Evolutionary conservation across 208 protist genomes (phyloP).

Genomic region (Herpetomonas tarakana): DNA sequence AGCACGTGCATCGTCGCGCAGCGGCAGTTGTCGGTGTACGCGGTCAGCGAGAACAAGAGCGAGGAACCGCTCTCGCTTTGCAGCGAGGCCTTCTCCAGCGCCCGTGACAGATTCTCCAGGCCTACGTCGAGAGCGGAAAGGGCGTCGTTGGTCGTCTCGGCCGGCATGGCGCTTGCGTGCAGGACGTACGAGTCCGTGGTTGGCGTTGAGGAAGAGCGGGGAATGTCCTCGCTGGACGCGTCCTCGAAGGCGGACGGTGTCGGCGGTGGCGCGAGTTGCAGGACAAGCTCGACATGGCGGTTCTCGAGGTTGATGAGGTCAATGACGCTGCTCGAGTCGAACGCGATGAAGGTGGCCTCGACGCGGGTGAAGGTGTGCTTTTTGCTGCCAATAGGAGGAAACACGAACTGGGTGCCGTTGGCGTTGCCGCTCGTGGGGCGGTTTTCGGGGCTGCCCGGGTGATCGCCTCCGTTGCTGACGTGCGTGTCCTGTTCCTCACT

Average conservation of each 20-base stretch:
- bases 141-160: slow-evolving; percentile 69
- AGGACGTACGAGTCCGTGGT: slow-evolving; percentile 68
- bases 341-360: slow-evolving; percentile 77
- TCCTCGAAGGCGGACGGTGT: slow-evolving; percentile 58
- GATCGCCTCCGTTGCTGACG: not conserved
- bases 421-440: slow-evolving; percentile 8
- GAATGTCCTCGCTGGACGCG: slow-evolving; percentile 16
- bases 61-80: slow-evolving; percentile 71
- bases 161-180: slow-evolving; percentile 45
- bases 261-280: slow-evolving; percentile 51
- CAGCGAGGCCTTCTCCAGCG: slow-evolving; percentile 51
- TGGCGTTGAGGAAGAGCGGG: slow-evolving; percentile 8
- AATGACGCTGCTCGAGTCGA: slow-evolving; percentile 63
- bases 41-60: slow-evolving; percentile 75
- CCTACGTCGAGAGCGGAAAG: slow-evolving; percentile 78
- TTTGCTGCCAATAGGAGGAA: slow-evolving; percentile 33
- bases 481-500: not conserved
- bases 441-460: slow-evolving; percentile 1
- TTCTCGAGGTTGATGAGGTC: slow-evolving; percentile 84
- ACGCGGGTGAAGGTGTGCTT: slow-evolving; percentile 58
- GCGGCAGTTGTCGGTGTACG: slow-evolving; percentile 70
- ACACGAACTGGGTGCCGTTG: slow-evolving; percentile 25
- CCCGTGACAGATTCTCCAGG: slow-evolving; percentile 70
- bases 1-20: slow-evolving; percentile 74
- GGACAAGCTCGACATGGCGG: slow-evolving; percentile 57